Evolutionary conservation across 2,329 filamentous ascomycete species (phyloP).

Genomic region (Neonectria ditissima): DNA sequence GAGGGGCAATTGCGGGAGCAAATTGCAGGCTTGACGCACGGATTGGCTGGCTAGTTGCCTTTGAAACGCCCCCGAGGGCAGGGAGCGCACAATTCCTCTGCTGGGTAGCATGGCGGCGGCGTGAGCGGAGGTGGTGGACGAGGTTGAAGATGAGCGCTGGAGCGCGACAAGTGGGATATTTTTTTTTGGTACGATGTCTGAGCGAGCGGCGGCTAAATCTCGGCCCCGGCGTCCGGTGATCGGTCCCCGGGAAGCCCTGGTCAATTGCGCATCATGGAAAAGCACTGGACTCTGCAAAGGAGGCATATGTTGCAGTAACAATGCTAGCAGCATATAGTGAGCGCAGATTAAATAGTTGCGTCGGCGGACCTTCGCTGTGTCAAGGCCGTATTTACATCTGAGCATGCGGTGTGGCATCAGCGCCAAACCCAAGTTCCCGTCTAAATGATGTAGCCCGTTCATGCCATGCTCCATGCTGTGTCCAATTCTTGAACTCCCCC

Average conservation of each 20-base stretch:
- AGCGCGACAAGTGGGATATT: conserved; percentile 27
- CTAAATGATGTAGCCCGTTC: conserved; percentile 42
- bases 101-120: conserved; percentile 58
- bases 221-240: conserved; percentile 39
- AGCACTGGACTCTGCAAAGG: neutral
- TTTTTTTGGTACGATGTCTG: conserved; percentile 47
- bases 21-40: conserved; percentile 37
- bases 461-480: conserved; percentile 35
- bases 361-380: conserved; percentile 19
- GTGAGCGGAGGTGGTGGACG: conserved; percentile 37
- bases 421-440: conserved; percentile 35
- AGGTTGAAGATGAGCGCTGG: conserved; percentile 35
- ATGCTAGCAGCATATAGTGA: neutral
- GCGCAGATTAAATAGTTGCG: neutral
- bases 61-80: conserved; percentile 50
- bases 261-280: neutral
- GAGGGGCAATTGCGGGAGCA: conserved; percentile 19
- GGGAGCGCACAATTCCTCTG: conserved; percentile 57
- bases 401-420: conserved; percentile 25
- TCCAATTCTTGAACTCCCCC: conserved; percentile 25
- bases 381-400: conserved; percentile 39
- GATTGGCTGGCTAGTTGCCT: conserved; percentile 47
- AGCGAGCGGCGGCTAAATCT: conserved; percentile 50
- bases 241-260: conserved; percentile 20
- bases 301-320: neutral